Base-by-base conservation (phyloP, 1,139 yeast genomes). In the Hyphopichia wangnamkhiaoensis region DNA sequence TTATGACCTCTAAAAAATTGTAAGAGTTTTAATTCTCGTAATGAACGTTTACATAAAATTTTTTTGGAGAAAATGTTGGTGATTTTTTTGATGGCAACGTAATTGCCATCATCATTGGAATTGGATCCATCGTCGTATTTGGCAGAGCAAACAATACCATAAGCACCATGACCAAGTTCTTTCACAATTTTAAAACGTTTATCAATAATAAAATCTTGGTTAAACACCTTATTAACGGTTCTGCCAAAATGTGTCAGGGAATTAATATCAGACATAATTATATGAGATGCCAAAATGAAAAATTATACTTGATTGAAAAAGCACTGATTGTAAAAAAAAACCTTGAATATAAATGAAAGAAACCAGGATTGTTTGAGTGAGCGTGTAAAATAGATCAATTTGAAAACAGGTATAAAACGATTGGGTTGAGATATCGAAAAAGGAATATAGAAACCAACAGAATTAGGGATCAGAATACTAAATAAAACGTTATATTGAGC, bases 161-260 rank as follows among this genome's bases (percentile, higher is more conserved):
- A 93, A 1, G 98, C 97, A 3, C 98, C 98, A 54, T 91, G 96
- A 20, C 98, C 98, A 36, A 93, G 75, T 53, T 90, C 96, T 54
- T 90, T 88, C 45, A 88, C 86, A 49, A 93, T 76, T 57, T 87
- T 84, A 63, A 90, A 88, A 43, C 95, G 71, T 50, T 80, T 80
- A 61, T 90, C 96, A 43, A 91, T 89, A 36, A 89, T 80, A 59
- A 91, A 91, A 54, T 88, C 95, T 64, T 90, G 97, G 58, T 86
- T 85, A 64, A 81, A 89, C 34, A 91, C 96, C 58, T 82, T 65
- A 48, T 68, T 68, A 35, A 71, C 71, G 2, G 64, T 47, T 38
- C 75, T 58, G 12, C 74, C 75, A 39, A 59, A 58, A 40, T 59
- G 57, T 24, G 32, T 13, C 6, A n/a, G n/a, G n/a, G n/a, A n/a